phyloP scores from a whole-genome alignment of 2,329 filamentous ascomycete genomes.

The Aspergillus sp. region DNA sequence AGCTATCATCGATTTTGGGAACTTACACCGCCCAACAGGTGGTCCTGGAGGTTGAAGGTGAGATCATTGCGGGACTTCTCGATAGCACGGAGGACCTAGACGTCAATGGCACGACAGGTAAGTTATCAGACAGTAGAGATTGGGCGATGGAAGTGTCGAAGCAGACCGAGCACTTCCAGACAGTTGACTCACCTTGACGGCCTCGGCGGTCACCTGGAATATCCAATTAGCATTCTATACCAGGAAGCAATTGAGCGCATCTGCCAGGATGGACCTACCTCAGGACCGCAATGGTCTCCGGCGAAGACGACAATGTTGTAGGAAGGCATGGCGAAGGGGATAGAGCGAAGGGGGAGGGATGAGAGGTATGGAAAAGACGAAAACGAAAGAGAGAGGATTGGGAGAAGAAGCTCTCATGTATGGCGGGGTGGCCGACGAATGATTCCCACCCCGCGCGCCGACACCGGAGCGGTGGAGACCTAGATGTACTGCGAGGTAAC shows the following conservation, averaged over 20 bases:
- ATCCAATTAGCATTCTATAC: neutral
- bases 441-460: slow-evolving; percentile 22
- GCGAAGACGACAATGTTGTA: slow-evolving; percentile 79
- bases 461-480: slow-evolving; percentile 21
- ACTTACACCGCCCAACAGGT: slow-evolving; percentile 87
- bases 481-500: neutral
- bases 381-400: neutral
- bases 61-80: slow-evolving; percentile 68
- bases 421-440: slow-evolving; percentile 16
- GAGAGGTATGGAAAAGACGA: slow-evolving; percentile 2
- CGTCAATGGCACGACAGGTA: neutral
- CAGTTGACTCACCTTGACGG: slow-evolving; percentile 67
- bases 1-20: neutral
- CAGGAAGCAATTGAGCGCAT: neutral
- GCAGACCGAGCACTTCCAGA: neutral
- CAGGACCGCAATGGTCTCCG: slow-evolving; percentile 82
- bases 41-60: slow-evolving; percentile 86
- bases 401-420: slow-evolving; percentile 13
- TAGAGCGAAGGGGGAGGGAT: neutral
- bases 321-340: slow-evolving; percentile 56
- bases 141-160: neutral
- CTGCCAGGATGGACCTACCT: slow-evolving; percentile 55
- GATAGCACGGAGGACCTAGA: slow-evolving; percentile 72
- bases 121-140: neutral
- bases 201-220: slow-evolving; percentile 73